Base-by-base conservation (phyloP, 352 stramenopile genomes). In the Globisporangium sylvaticum region DNA sequence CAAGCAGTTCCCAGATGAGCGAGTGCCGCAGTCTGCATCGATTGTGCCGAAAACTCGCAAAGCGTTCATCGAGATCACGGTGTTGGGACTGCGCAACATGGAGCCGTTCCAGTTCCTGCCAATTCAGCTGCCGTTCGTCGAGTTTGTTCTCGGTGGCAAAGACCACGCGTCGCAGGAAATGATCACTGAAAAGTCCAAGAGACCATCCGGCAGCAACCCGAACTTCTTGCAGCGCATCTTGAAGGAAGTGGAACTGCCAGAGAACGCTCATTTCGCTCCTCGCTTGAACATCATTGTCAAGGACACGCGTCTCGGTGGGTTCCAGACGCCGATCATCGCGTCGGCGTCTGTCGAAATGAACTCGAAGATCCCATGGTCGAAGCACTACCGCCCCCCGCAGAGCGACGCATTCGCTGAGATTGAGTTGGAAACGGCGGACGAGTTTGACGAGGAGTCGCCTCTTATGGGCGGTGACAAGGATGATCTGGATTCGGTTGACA, bases 151-250 rank as follows among this genome's bases (percentile, higher is more conserved):
- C 3, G 90, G 88, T 62, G 87, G 89, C 24, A 92, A 94, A 57
- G 77, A 91, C 12, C 82, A 94, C 22, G 81, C 84, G 0, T 76
- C 75, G 8, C 78, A 94, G 37, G 89, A 96, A 64, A 94, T 95
- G 83, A 88, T 94, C 55, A 94, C 89, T 7, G 90, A 97, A 48
- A 87, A 82, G 52, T 96, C 88, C 2, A 94, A 94, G 63, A 79
- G 85, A 29, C 90, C 90, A 31, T 85, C 80, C 0, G 87, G 83
- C 25, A 81, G 67, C 24, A 93, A 98, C 58, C 90, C 92, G 9
- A 98, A 98, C 68, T 97, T 94, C 66, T 67, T 97, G 18, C 84
- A 96, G 64, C 88, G 87, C 39, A 96, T 98, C 54, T 78, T 96
- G 37, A 95, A 97, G 59, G 77, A 88, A 60, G 77, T 98, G 0